These are phyloP conservation scores for Diospyros kaki DNA, from an alignment of 148 eudicot species.

Conservation along the genomic window DNA sequence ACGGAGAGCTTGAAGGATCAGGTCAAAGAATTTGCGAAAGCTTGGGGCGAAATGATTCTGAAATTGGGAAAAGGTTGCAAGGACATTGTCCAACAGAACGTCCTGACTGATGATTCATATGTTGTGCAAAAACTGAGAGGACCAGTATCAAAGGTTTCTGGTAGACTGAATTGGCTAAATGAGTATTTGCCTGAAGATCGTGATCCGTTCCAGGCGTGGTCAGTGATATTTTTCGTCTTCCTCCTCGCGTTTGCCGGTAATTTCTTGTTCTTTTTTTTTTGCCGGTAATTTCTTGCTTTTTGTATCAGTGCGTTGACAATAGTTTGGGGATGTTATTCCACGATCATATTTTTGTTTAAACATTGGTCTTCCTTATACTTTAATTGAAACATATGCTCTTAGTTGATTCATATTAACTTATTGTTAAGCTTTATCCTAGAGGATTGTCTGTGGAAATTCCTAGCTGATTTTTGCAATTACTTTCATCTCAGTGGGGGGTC, in stretches of 20 bases:
- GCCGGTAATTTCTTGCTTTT: not conserved
- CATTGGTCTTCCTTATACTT: not conserved
- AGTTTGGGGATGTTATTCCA: not conserved
- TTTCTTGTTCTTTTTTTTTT: not conserved
- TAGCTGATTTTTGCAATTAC: no score
- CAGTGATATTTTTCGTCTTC: slow-evolving; percentile 61
- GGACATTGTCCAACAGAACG: slow-evolving; percentile 70
- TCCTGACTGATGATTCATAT: slow-evolving; percentile 67
- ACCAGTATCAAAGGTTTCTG: slow-evolving; percentile 37
- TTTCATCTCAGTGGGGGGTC: not conserved
- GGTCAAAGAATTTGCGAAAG: slow-evolving; percentile 71
- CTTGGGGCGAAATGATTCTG: slow-evolving; percentile 82
- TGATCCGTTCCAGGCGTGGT: slow-evolving; percentile 78
- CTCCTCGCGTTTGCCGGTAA: slow-evolving; percentile 71
- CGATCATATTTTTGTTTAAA: not conserved
- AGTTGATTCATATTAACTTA: not conserved
- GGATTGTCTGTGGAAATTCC: not conserved
- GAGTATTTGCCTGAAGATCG: slow-evolving; percentile 97
- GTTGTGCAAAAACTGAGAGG: slow-evolving; percentile 56
- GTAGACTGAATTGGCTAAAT: slow-evolving; percentile 60
- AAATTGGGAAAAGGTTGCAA: slow-evolving; percentile 70
- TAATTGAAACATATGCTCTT: not conserved
- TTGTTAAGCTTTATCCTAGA: not conserved
- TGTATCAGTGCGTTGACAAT: not conserved
- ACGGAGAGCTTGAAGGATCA: slow-evolving; percentile 74